Conservation (phyloP, 2,329 filamentous ascomycete genomes). For the Bipolaris zeicola region DNA sequence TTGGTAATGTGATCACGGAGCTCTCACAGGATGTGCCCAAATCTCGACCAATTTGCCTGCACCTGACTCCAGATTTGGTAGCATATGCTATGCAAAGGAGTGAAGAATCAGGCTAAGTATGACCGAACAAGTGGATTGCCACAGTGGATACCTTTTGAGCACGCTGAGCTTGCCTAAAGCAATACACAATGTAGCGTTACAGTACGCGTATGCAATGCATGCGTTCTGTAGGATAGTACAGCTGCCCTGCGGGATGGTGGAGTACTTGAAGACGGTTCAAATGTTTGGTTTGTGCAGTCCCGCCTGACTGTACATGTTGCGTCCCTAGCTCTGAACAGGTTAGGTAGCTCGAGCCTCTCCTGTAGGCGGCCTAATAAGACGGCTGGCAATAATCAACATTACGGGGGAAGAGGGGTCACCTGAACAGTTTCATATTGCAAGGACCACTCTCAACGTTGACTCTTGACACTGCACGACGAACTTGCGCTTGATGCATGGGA, state of each 20-base stretch:
- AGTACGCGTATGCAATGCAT: background rate
- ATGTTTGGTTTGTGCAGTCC: conserved; percentile 4
- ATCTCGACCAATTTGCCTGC: background rate
- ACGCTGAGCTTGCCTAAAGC: background rate
- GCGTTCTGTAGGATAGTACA: background rate
- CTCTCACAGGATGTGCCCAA: background rate
- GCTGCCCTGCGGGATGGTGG: background rate
- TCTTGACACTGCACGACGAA: background rate
- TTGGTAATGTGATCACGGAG: conserved; percentile 1
- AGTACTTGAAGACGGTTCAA: background rate
- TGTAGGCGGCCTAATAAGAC: background rate
- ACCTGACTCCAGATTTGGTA: background rate
- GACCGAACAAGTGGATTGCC: background rate
- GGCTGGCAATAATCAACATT: background rate
- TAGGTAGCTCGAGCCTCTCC: background rate
- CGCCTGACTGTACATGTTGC: background rate
- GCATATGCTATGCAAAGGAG: background rate
- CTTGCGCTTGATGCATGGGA: conserved; percentile 11
- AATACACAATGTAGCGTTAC: background rate
- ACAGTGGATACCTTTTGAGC: background rate
- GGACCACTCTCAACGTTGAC: conserved; percentile 6
- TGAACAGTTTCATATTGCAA: background rate
- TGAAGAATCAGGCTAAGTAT: background rate
- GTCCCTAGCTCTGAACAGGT: background rate
- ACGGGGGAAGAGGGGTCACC: background rate